phyloP scores from a whole-genome alignment of 192 early-diverging fungal genomes.

The Allomyces arbusculus region DNA sequence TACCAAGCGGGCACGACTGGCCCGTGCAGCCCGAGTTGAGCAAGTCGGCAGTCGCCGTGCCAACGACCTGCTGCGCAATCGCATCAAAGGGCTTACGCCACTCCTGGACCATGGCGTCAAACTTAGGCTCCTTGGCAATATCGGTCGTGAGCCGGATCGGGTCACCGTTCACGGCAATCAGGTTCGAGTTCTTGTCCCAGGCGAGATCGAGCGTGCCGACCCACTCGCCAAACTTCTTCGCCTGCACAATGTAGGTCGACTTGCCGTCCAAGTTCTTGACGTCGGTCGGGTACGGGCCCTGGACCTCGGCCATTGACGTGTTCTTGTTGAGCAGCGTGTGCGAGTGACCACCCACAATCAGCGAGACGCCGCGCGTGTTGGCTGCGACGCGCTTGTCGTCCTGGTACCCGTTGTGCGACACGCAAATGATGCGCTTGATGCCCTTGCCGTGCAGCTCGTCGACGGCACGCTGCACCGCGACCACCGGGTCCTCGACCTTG shows the following conservation, averaged over 20 bases:
- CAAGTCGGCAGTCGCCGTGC: constrained; percentile 19
- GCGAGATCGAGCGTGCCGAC: constrained; percentile 38
- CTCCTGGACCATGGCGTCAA: constrained; percentile 16
- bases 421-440: constrained; percentile 38
- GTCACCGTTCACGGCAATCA: constrained; percentile 30
- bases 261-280: constrained; percentile 41
- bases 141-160: constrained; percentile 33
- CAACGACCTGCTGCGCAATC: constrained; percentile 20
- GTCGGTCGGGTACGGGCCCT: constrained; percentile 48
- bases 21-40: constrained; percentile 15
- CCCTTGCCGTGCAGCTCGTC: constrained; percentile 34
- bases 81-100: constrained; percentile 26
- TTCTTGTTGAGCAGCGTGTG: constrained; percentile 43
- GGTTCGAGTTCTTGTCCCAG: constrained; percentile 30
- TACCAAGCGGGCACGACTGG: constrained; percentile 37
- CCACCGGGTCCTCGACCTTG: constrained; percentile 33
- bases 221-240: constrained; percentile 38
- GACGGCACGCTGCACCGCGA: constrained; percentile 37
- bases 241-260: constrained; percentile 46
- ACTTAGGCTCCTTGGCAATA: constrained; percentile 20
- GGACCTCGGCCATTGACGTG: constrained; percentile 18
- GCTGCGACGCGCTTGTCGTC: constrained; percentile 42
- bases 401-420: constrained; percentile 55
- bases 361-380: constrained; percentile 28
- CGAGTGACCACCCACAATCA: constrained; percentile 58